These are phyloP conservation scores for Leccinum pachyderme DNA, from an alignment of 1,284 basidiomycete species.

Conservation along the genomic window DNA sequence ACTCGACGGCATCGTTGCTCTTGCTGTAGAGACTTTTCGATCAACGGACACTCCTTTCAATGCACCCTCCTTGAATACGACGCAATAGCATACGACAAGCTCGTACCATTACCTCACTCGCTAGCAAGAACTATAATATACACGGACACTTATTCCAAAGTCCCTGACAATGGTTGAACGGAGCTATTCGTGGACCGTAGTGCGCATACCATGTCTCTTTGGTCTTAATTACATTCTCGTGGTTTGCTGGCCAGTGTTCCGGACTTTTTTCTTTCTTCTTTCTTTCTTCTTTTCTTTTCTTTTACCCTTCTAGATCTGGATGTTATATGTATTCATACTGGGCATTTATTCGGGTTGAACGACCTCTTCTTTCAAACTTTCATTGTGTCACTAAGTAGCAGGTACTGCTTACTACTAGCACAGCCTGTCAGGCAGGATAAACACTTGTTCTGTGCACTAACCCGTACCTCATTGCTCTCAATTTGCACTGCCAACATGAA, in stretches of 20 bases:
- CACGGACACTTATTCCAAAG: neutral
- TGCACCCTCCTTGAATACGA: neutral
- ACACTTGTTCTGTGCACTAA: neutral
- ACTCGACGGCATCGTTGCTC: neutral
- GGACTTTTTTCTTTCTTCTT: neutral
- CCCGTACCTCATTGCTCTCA: neutral
- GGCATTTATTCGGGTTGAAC: conserved; percentile 4
- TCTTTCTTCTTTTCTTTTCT: neutral
- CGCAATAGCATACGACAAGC: neutral
- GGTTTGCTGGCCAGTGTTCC: conserved; percentile 3
- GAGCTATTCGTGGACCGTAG: neutral
- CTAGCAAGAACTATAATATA: conserved; percentile 14
- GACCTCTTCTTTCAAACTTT: neutral
- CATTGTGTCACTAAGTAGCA: neutral
- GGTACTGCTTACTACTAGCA: neutral
- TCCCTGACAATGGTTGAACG: neutral
- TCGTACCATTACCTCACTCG: conserved; percentile 1
- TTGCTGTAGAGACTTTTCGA: neutral
- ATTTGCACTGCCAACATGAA: neutral
- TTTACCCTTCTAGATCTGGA: conserved; percentile 1
- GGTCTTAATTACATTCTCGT: neutral
- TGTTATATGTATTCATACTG: conserved; percentile 1
- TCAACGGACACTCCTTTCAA: conserved; percentile 4
- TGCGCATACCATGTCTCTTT: neutral
- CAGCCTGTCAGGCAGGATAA: neutral